Evolutionary conservation across 495 filamentous ascomycete species (phyloP), one percentile per base, ranked within the genome.

Genomic region (Aspergillus wentii): DNA sequence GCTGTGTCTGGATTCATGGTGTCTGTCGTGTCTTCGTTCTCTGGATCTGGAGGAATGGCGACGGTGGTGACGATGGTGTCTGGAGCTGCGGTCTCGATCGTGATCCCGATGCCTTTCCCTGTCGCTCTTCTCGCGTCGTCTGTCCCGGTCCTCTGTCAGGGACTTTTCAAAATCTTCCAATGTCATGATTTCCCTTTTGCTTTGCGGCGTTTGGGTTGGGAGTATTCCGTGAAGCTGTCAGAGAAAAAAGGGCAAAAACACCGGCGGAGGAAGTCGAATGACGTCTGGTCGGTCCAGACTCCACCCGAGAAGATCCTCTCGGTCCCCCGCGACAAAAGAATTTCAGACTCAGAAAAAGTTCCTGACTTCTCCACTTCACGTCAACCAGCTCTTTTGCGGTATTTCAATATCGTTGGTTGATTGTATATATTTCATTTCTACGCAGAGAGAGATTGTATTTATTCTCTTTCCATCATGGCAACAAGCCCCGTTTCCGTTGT

Each of bases 401-500:
- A 5, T n/a, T 20, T 34, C 30, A 33, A 31, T 25, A 33, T 33
- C 27, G 17, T 21, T 15, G 15, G 17, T 15, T 9, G 29, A 35
- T 14, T 31, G 19, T 26, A 11, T 23, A 25, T 16, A 3, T 30
- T 37, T 18, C 23, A 9, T 10, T 35, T 21, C 5, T 25, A n/a
- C n/a, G n/a, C n/a, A n/a, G 14, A 29, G 14, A 29, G 26, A 5
- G 26, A 29, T 25, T 6, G 4, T 30, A 17, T 18, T 18, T 10
- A 23, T 21, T 11, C 13, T 15, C 9, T 8, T 16, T 41, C 33
- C 49, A 60, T 17, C 20, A 75, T 75, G 71, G 54, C 64, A 41
- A 45, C 64, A 35, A 51, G 60, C 23, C 78, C 82, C 21, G 79
- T 84, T 13, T 84, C 85, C 40, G 81, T 98, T 46, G 87, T 98